phyloP scores from a whole-genome alignment of 441 rosid species.

The Breynia disticha region DNA sequence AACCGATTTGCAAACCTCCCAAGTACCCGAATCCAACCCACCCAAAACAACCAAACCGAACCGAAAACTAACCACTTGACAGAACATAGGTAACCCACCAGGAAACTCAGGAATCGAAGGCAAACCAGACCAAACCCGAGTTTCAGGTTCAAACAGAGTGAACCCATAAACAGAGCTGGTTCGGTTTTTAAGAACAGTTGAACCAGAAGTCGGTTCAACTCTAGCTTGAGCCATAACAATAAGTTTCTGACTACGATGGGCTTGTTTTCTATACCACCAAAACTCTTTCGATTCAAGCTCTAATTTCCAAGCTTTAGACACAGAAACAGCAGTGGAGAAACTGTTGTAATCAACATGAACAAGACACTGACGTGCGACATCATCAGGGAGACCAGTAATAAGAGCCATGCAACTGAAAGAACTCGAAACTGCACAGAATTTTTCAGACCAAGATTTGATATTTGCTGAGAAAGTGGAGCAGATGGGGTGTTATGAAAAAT shows the following conservation, averaged over 20 bases:
- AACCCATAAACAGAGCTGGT: conserved; percentile 27
- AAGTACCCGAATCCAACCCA: conserved; percentile 49
- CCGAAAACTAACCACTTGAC: conserved; percentile 41
- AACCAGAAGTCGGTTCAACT: conserved; percentile 13
- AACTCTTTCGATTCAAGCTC: conserved; percentile 26
- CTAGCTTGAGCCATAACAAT: conserved; percentile 46
- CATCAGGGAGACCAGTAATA: conserved; percentile 31
- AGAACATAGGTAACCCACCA: conserved; percentile 49
- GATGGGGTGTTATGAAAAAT: too few species aligned
- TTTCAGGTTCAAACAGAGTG: conserved; percentile 42
- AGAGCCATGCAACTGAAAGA: conserved; percentile 15
- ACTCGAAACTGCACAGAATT: not conserved
- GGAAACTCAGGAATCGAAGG: conserved; percentile 43
- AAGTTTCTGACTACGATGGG: conserved; percentile 28
- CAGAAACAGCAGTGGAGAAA: conserved; percentile 16
- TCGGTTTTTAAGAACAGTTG: conserved; percentile 17
- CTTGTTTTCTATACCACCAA: conserved; percentile 17
- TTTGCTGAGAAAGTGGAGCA: too few species aligned
- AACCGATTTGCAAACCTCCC: conserved; percentile 41
- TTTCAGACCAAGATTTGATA: not conserved
- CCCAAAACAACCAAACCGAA: conserved; percentile 57
- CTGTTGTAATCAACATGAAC: conserved; percentile 20
- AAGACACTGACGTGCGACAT: conserved; percentile 36
- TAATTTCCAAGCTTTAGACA: conserved; percentile 29
- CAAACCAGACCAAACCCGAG: conserved; percentile 42